A percentile compares a stretch with the other conserved stretches of the same genome.
These are phyloP conservation scores for Saccharomycopsis sp. DNA, from an alignment of 805 yeast species.

Conservation along the genomic window DNA sequence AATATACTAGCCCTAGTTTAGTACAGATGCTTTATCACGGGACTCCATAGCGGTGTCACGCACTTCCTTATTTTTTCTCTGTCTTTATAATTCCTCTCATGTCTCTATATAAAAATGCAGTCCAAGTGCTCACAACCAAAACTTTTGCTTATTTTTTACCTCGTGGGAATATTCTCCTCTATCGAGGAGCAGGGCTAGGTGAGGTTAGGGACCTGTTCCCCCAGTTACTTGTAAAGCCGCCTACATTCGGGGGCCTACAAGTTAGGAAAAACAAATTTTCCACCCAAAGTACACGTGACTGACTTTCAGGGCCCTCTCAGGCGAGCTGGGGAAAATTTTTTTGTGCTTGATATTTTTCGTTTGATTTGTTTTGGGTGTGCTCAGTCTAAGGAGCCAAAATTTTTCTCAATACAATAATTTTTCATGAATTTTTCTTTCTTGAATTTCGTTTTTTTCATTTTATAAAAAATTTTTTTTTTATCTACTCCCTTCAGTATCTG, in stretches of 20 bases:
- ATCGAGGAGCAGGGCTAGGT: too few species aligned
- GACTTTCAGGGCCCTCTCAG: background rate
- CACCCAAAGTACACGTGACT: background rate
- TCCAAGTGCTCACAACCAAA: background rate
- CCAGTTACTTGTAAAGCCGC: background rate
- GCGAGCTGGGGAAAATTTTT: background rate
- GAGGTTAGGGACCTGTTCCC: too few species aligned
- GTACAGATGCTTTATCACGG: background rate
- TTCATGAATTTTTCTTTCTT: background rate
- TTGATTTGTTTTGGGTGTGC: background rate
- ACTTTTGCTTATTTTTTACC: background rate
- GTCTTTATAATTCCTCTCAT: background rate
- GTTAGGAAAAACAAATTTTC: background rate
- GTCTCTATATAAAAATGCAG: background rate
- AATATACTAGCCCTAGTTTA: background rate
- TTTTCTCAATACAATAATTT: background rate
- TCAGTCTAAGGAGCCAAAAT: background rate
- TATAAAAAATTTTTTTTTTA: background rate
- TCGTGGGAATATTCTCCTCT: too few species aligned
- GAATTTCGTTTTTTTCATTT: background rate
- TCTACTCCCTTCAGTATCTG: background rate
- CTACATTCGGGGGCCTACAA: background rate
- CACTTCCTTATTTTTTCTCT: background rate
- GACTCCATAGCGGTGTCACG: background rate
- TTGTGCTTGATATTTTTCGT: background rate